Conservation (phyloP, 2,329 filamentous ascomycete genomes). For the Colletotrichum gigasporum region DNA sequence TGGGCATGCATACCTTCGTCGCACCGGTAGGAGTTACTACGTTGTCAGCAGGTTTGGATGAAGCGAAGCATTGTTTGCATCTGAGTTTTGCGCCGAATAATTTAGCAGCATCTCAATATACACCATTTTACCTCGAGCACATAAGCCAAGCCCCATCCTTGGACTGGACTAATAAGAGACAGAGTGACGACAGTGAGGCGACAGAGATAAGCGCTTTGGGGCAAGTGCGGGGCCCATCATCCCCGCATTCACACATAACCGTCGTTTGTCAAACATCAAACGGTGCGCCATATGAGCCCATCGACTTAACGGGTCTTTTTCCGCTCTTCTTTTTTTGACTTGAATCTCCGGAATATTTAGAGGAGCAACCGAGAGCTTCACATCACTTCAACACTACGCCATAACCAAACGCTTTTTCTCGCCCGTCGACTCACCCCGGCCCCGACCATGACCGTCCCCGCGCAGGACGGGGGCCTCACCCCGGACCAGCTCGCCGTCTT, state of each 20-base stretch:
- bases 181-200: constrained; percentile 9
- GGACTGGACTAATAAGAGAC: background rate
- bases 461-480: constrained; percentile 66
- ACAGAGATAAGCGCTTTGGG: constrained; percentile 14
- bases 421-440: background rate
- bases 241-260: constrained; percentile 25
- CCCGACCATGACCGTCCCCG: constrained; percentile 2
- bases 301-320: background rate
- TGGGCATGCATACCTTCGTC: background rate
- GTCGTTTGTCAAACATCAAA: background rate
- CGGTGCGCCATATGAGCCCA: constrained; percentile 1
- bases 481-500: constrained; percentile 77
- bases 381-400: background rate
- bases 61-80: background rate
- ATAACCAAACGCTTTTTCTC: background rate
- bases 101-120: background rate
- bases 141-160: background rate
- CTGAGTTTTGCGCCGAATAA: background rate
- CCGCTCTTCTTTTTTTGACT: background rate
- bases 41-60: background rate
- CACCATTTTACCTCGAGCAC: background rate
- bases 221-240: constrained; percentile 16
- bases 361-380: background rate
- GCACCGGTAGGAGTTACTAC: background rate
- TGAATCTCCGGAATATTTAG: background rate